Percentiles rank a stretch among this genome's conserved stretches.
Conservation (phyloP, 495 filamentous ascomycete species). For the Hypoxylon crocopeplum region DNA sequence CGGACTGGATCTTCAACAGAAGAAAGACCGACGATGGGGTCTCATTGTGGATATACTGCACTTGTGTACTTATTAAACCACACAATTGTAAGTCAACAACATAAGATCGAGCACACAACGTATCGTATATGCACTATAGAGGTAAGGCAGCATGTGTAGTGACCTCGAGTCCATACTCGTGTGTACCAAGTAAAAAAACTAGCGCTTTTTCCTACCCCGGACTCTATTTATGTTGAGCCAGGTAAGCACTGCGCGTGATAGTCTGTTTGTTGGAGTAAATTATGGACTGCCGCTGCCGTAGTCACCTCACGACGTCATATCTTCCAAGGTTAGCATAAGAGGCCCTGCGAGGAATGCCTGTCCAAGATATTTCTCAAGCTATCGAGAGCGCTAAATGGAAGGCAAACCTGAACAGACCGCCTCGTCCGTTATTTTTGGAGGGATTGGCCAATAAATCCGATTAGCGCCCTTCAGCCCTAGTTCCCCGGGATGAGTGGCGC, state of each 20-base stretch:
- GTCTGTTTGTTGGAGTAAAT: background rate
- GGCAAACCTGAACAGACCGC: constrained; percentile 6
- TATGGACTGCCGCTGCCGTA: too few species aligned
- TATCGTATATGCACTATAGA: constrained; percentile 41
- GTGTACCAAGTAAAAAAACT: background rate
- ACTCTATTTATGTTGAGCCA: background rate
- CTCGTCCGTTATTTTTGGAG: constrained; percentile 5
- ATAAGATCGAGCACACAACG: constrained; percentile 24
- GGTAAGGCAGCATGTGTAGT: constrained; percentile 16
- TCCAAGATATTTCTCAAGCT: background rate
- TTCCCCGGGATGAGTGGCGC: background rate
- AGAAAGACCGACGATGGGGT: background rate
- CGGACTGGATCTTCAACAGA: constrained; percentile 4
- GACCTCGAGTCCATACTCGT: background rate
- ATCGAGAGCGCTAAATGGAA: background rate
- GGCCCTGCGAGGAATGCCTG: background rate
- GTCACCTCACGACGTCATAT: background rate
- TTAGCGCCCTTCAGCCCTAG: background rate
- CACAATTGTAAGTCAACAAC: background rate
- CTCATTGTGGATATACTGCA: too few species aligned
- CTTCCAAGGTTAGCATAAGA: background rate
- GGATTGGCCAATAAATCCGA: constrained; percentile 6
- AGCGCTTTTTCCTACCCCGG: constrained; percentile 2
- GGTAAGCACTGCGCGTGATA: background rate
- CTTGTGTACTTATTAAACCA: too few species aligned